A percentile compares a stretch with the other conserved stretches of the same genome.
phyloP scores from a whole-genome alignment of 164 flowering plant genomes.

The Aristolochia californica region DNA sequence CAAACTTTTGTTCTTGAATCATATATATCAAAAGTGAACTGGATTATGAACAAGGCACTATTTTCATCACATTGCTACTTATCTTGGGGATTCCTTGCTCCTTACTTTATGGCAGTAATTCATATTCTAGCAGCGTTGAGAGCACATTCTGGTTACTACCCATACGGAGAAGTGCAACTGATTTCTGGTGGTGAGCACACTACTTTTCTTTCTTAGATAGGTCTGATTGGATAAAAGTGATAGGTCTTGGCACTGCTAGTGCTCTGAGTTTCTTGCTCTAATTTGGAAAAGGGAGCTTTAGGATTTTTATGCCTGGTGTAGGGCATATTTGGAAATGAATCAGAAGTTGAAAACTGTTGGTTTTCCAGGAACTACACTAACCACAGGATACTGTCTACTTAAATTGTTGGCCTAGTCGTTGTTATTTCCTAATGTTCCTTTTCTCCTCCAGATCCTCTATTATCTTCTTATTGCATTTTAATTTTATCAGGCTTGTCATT shows the following conservation, averaged over 20 bases:
- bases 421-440: no score
- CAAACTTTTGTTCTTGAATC: slow-evolving; percentile 97
- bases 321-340: background rate
- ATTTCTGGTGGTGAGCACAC: slow-evolving; percentile 51
- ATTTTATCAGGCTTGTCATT: slow-evolving; percentile 53
- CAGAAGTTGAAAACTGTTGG: background rate
- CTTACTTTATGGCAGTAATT: slow-evolving; percentile 59
- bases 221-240: slow-evolving; percentile 8
- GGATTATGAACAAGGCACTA: slow-evolving; percentile 86
- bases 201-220: slow-evolving; percentile 21
- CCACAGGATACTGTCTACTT: no score
- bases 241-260: background rate
- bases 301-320: background rate
- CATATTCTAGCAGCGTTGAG: slow-evolving; percentile 65
- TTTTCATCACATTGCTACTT: slow-evolving; percentile 81
- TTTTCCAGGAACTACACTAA: no score
- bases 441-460: no score
- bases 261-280: background rate
- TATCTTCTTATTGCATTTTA: no score
- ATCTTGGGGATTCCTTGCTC: slow-evolving; percentile 96
- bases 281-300: background rate
- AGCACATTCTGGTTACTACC: slow-evolving; percentile 23
- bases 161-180: slow-evolving; percentile 26
- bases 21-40: slow-evolving; percentile 56
- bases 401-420: no score